Evolutionary conservation across 768 basidiomycete species (phyloP).

Genomic region (Chiua virens): DNA sequence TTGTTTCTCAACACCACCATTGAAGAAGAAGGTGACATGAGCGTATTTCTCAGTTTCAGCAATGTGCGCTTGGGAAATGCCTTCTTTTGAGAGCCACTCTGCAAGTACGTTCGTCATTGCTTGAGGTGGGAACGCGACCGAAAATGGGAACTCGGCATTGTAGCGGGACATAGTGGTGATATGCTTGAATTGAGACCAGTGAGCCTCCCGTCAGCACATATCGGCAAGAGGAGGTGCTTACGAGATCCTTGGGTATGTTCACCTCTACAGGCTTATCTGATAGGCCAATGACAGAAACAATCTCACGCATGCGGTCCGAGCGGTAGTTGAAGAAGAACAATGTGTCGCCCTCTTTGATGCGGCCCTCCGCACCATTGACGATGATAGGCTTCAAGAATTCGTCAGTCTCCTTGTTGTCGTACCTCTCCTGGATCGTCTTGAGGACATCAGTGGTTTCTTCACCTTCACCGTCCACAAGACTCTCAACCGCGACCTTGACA

Average conservation of each 20-base stretch:
- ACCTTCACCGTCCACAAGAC: constrained; percentile 69
- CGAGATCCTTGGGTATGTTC: constrained; percentile 76
- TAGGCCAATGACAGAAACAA: constrained; percentile 75
- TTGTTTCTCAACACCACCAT: constrained; percentile 93
- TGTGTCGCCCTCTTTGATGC: constrained; percentile 86
- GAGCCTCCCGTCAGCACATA: background rate
- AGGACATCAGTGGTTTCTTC: constrained; percentile 59
- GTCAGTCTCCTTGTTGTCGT: constrained; percentile 85
- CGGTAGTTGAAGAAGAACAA: constrained; percentile 98
- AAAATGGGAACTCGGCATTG: constrained; percentile 88
- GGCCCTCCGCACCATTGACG: constrained; percentile 71
- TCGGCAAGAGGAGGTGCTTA: constrained; percentile 35
- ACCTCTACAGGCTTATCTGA: constrained; percentile 85
- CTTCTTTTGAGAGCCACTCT: constrained; percentile 83
- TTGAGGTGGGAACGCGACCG: constrained; percentile 91
- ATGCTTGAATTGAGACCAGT: constrained; percentile 42
- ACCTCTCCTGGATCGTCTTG: constrained; percentile 67
- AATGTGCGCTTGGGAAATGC: constrained; percentile 83
- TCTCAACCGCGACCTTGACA: constrained; percentile 86
- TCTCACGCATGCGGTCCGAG: constrained; percentile 94
- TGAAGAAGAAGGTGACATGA: constrained; percentile 98
- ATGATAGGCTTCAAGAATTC: constrained; percentile 97
- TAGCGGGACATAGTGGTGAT: constrained; percentile 95
- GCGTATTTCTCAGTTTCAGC: constrained; percentile 99
- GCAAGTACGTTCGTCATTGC: constrained; percentile 93